Base-by-base conservation (phyloP, 352 stramenopile genomes). In the Phytophthora pini region DNA sequence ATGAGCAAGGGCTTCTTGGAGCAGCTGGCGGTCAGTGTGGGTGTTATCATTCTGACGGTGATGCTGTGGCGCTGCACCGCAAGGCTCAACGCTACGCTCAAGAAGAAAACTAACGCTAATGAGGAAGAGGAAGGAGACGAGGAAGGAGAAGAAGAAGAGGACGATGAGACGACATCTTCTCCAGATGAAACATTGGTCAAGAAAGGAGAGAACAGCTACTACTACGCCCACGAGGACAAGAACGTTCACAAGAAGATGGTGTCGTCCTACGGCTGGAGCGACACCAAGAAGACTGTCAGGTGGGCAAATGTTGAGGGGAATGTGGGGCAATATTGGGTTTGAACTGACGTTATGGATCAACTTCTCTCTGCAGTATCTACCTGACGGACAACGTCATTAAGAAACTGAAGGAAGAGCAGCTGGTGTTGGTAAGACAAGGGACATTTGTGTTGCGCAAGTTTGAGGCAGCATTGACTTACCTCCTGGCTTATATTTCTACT, bases 181-280 rank as follows among this genome's bases (percentile, higher is more conserved):
- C 75, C 81, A 41, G 78, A 93, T 17, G 86, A 92, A 44, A 92
- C 79, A 24, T 74, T 87, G 56, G 26, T 88, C 26, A 74, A 72
- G 45, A 92, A 92, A 56, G 88, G 88, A 36, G 74, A 85, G 24
- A 80, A 94, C 72, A 94, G 86, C 73, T 96, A 96, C 74, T 94
- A 93, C 69, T 96, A 94, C 66, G 74, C 83, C 9, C 86, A 91
- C 54, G 65, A 76, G 12, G 43, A 61, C 27, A 76, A 74, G 12
- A 56, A 61, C 26, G 34, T 61, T 20, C 51, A 52, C 24, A 90
- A 89, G 62, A 80, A 75, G 22, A 79, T 74, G 56, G 78, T 92
- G 24, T 92, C 85, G 22, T 84, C 82, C 11, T 95, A 93, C 61
- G 83, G 85, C 58, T 95, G 87, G 87, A 90, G 74, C 15, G 84